Conservation (phyloP, 257 asterid genomes). For the Lantana camara region DNA sequence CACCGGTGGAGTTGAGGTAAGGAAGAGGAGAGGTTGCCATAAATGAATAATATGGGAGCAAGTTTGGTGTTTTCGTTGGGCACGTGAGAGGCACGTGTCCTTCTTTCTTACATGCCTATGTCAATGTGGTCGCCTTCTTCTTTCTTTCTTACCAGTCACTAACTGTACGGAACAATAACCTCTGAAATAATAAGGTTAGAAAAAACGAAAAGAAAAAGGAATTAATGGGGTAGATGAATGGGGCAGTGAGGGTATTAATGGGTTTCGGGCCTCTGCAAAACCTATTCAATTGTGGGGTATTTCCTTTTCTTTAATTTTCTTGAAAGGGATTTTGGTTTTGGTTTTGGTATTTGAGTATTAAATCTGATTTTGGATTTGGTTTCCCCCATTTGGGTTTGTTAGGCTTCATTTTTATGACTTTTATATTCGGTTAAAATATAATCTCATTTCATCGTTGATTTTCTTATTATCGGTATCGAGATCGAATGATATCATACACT, state of each 20-base stretch:
- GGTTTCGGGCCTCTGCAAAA: not conserved
- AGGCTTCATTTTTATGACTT: constrained; percentile 3
- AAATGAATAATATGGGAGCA: constrained; percentile 20
- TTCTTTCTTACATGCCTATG: not conserved
- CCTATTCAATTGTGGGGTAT: constrained; percentile 20
- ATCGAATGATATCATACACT: no score
- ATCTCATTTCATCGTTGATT: no score
- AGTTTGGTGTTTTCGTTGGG: constrained; percentile 31
- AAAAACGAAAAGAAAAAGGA: no score
- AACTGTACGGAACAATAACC: constrained; percentile 1
- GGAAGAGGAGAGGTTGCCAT: constrained; percentile 32
- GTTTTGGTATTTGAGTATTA: constrained; percentile 9
- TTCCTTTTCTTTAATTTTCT: not conserved
- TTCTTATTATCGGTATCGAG: no score
- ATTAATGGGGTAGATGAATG: constrained; percentile 28
- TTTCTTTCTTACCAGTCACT: not conserved
- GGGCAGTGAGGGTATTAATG: constrained; percentile 25
- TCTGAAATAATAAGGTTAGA: no score
- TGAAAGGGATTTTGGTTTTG: constrained; percentile 7
- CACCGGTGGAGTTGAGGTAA: constrained; percentile 34
- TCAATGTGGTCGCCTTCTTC: not conserved
- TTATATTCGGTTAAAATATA: no score
- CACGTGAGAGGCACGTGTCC: constrained; percentile 45
- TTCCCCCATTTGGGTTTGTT: constrained; percentile 28
- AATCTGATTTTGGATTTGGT: constrained; percentile 37